Evolutionary conservation across 345 rosid species (phyloP).

Genomic region (Melaleuca quinquenervia): DNA sequence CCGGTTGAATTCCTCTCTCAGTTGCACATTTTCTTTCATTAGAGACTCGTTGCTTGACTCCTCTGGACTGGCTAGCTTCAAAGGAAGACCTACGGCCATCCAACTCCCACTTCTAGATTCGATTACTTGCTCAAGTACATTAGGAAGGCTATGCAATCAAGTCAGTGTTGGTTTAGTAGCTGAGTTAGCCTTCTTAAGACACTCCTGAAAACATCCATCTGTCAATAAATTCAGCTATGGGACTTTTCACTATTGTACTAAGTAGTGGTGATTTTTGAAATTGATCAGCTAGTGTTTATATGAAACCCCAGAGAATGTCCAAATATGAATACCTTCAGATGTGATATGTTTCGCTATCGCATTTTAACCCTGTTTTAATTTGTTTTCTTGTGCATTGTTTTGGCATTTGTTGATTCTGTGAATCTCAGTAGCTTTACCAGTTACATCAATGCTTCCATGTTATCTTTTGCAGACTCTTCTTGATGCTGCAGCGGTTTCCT

Average conservation of each 20-base stretch:
- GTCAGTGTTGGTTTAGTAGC: not conserved
- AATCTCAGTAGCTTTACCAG: not conserved
- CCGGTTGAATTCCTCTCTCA: not conserved
- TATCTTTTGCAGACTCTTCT: conserved; percentile 56
- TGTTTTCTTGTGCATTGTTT: not conserved
- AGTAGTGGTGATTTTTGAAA: not conserved
- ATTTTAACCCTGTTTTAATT: not conserved
- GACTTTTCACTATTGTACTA: not conserved
- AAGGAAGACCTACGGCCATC: not conserved
- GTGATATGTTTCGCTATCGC: not conserved
- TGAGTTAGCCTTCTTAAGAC: not conserved
- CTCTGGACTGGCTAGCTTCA: not conserved
- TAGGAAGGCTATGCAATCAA: not conserved
- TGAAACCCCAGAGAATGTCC: not conserved
- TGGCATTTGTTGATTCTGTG: not conserved
- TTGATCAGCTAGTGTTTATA: not conserved
- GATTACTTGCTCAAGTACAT: not conserved
- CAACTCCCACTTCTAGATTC: not conserved
- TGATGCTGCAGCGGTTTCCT: conserved; percentile 92
- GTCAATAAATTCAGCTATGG: not conserved
- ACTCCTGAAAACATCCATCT: not conserved
- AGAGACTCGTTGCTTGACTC: not conserved
- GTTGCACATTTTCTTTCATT: not conserved
- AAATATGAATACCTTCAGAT: not conserved
- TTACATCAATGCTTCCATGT: not conserved